These are phyloP conservation scores for Sporothrix brasiliensis DNA, from an alignment of 2,329 filamentous ascomycete genomes.

Conservation along the genomic window DNA sequence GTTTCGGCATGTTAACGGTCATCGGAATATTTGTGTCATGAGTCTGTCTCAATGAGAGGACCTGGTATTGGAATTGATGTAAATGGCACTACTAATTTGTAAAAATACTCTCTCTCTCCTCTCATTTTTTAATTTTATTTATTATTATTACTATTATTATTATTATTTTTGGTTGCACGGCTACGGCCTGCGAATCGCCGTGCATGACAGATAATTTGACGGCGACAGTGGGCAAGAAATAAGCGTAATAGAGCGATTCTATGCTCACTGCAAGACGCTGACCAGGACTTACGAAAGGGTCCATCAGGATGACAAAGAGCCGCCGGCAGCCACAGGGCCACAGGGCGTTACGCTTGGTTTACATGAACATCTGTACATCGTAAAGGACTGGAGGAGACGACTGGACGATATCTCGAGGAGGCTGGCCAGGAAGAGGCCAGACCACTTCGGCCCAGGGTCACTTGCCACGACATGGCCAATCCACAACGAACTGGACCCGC, in stretches of 20 bases:
- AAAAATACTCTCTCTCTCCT: too few relatives aligned
- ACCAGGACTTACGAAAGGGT: too few relatives aligned
- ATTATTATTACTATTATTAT: too few relatives aligned
- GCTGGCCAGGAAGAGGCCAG: conserved; percentile 13
- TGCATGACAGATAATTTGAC: conserved; percentile 16
- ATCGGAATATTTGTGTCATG: too few relatives aligned
- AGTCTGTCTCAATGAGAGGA: too few relatives aligned
- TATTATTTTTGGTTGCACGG: background rate
- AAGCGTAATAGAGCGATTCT: conserved; percentile 10
- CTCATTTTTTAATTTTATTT: too few relatives aligned
- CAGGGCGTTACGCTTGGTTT: conserved; percentile 14
- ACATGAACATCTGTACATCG: background rate
- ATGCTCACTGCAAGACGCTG: too few relatives aligned
- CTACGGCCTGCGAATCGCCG: background rate
- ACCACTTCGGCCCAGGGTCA: conserved; percentile 1
- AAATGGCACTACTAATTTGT: too few relatives aligned
- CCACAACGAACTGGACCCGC: background rate
- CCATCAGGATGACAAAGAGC: conserved; percentile 6
- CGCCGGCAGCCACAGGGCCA: conserved; percentile 3
- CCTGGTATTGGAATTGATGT: too few relatives aligned
- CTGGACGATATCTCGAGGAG: background rate
- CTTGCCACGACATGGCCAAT: background rate
- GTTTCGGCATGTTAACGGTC: background rate
- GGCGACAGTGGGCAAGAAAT: background rate
- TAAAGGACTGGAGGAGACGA: too few relatives aligned